Evolutionary conservation across 1,284 basidiomycete species (phyloP).

Genomic region (Ceratobasidium sp.): DNA sequence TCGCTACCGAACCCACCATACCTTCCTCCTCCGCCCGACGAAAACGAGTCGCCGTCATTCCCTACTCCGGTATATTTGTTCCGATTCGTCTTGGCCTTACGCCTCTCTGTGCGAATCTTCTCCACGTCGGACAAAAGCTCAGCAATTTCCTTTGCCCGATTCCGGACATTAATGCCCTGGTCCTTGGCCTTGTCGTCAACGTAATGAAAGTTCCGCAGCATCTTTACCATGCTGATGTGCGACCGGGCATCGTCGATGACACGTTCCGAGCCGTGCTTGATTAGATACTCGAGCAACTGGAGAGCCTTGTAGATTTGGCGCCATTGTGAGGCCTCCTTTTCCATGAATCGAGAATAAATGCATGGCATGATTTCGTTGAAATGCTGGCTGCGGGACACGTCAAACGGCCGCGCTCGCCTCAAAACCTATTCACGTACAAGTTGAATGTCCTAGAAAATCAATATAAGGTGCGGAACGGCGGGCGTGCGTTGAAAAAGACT

Average conservation of each 20-base stretch:
- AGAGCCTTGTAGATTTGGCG: slow-evolving; percentile 99
- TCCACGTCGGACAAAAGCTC: slow-evolving; percentile 92
- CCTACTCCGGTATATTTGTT: slow-evolving; percentile 90
- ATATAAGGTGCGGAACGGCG: not conserved
- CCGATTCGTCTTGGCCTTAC: slow-evolving; percentile 93
- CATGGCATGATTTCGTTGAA: slow-evolving; percentile 99
- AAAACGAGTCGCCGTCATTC: slow-evolving; percentile 74
- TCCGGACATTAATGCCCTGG: slow-evolving; percentile 98
- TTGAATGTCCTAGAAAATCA: slow-evolving; percentile 75
- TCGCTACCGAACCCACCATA: slow-evolving; percentile 88
- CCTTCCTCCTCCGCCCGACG: slow-evolving; percentile 59
- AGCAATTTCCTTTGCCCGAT: slow-evolving; percentile 90
- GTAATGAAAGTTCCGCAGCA: slow-evolving; percentile 97
- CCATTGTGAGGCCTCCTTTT: slow-evolving; percentile 98
- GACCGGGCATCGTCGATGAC: slow-evolving; percentile 97
- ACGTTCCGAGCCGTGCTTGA: slow-evolving; percentile 98
- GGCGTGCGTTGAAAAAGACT: slow-evolving; percentile 47
- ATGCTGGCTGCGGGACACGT: slow-evolving; percentile 71
- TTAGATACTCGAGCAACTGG: slow-evolving; percentile 91
- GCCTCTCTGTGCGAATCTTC: slow-evolving; percentile 84
- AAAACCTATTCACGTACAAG: slow-evolving; percentile 67
- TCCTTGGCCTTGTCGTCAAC: slow-evolving; percentile 99
- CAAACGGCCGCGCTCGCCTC: not conserved
- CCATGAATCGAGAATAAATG: slow-evolving; percentile 94
- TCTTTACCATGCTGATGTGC: slow-evolving; percentile 95